Evolutionary conservation across 768 basidiomycete genomes (phyloP).

Genomic region (Boletus eberwhitei): DNA sequence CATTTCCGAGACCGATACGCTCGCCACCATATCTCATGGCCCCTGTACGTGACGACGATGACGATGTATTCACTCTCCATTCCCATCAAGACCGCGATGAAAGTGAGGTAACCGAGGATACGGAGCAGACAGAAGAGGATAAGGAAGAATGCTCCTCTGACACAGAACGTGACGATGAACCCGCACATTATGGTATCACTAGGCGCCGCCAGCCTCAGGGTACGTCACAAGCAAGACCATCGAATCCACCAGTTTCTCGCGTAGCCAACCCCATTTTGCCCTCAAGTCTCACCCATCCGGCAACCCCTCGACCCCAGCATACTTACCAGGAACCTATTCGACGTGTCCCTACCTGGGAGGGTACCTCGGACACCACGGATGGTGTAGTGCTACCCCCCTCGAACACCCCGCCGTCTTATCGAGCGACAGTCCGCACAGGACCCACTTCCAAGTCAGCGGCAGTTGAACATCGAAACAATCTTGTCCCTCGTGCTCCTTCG

Average conservation of each 20-base stretch:
- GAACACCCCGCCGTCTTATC: slow-evolving; percentile 49
- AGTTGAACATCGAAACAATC: slow-evolving; percentile 12
- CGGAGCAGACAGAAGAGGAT: slow-evolving; percentile 14
- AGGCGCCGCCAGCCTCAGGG: slow-evolving; percentile 8
- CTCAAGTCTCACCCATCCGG: slow-evolving; percentile 24
- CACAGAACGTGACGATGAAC: slow-evolving; percentile 24
- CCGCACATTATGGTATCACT: slow-evolving; percentile 3
- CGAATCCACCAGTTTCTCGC: slow-evolving; percentile 9
- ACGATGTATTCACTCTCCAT: slow-evolving; percentile 42
- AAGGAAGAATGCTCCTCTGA: slow-evolving; percentile 8
- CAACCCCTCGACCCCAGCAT: slow-evolving; percentile 29
- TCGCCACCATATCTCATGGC: slow-evolving; percentile 22
- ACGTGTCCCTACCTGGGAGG: slow-evolving; percentile 32
- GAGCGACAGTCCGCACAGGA: slow-evolving; percentile 36
- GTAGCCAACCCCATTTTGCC: slow-evolving; percentile 27
- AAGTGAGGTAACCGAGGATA: slow-evolving; percentile 18
- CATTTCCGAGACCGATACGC: slow-evolving; percentile 22
- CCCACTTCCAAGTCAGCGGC: slow-evolving; percentile 15
- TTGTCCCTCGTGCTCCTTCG: slow-evolving; percentile 20
- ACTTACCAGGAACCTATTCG: slow-evolving; percentile 8
- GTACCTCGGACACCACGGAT: slow-evolving; percentile 37
- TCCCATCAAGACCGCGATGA: slow-evolving; percentile 40
- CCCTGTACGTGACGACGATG: slow-evolving; percentile 35
- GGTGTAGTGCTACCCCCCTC: slow-evolving; percentile 33
- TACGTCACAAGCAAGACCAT: slow-evolving; percentile 7